These are phyloP conservation scores for Centaurea solstitialis DNA, from an alignment of 129 eudicot species.

Conservation along the genomic window DNA sequence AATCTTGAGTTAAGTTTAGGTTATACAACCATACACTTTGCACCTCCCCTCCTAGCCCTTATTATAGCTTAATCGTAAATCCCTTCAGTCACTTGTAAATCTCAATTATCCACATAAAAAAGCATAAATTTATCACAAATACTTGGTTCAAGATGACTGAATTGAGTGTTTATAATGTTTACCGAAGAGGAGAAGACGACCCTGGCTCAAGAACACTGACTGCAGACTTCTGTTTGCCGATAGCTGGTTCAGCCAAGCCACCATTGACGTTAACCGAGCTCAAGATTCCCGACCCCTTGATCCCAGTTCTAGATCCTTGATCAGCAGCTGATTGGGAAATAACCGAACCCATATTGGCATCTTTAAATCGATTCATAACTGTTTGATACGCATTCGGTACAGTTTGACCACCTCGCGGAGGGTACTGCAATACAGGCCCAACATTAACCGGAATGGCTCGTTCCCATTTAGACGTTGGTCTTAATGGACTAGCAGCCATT, in stretches of 20 bases:
- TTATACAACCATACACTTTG: no score
- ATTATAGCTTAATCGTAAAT: no score
- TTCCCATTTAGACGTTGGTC: conserved; percentile 71
- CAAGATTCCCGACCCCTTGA: conserved; percentile 82
- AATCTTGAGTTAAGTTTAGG: no score
- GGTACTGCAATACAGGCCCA: conserved; percentile 64
- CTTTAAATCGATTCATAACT: conserved; percentile 62
- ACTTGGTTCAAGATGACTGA: background rate
- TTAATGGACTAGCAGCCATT: conserved; percentile 50
- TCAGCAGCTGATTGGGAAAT: conserved; percentile 85
- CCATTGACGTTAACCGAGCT: conserved; percentile 48
- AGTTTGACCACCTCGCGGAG: conserved; percentile 63
- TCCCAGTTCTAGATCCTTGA: conserved; percentile 96
- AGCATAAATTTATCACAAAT: background rate
- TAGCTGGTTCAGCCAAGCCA: conserved; percentile 41
- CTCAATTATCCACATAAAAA: no score
- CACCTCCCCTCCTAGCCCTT: no score
- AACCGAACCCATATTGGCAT: conserved; percentile 50
- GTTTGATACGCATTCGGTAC: conserved; percentile 57
- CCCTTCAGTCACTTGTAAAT: no score
- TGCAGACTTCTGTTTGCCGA: conserved; percentile 50
- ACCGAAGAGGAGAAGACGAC: conserved; percentile 57
- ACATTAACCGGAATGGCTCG: conserved; percentile 57
- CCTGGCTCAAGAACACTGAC: conserved; percentile 50
- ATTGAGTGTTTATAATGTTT: background rate